These are phyloP conservation scores for Tetrastigma voinierianum DNA, from an alignment of 164 flowering plant species.

Conservation along the genomic window DNA sequence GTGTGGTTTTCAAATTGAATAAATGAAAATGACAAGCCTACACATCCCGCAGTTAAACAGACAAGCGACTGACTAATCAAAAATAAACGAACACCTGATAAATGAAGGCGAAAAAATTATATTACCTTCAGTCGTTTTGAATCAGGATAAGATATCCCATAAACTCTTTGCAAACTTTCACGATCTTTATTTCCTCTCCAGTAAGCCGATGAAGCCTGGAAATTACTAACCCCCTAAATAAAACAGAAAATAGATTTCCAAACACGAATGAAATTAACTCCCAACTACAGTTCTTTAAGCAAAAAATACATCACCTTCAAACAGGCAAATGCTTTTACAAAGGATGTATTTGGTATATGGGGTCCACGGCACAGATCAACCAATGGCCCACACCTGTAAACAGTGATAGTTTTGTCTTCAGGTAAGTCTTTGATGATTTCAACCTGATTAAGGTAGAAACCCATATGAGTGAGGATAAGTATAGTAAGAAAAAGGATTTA, in stretches of 20 bases:
- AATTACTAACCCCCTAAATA: neutral
- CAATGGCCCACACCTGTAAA: conserved; percentile 98
- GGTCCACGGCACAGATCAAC: conserved; percentile 99
- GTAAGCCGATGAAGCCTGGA: conserved; percentile 95
- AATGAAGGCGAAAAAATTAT: neutral
- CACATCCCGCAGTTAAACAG: too few species aligned
- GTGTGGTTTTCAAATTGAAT: too few species aligned
- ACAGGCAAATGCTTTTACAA: conserved; percentile 88
- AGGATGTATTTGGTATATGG: conserved; percentile 96
- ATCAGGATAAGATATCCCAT: conserved; percentile 97
- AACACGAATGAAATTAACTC: neutral
- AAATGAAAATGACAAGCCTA: too few species aligned
- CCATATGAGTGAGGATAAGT: neutral
- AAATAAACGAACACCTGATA: neutral
- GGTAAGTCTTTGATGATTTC: conserved; percentile 92
- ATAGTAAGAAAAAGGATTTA: neutral
- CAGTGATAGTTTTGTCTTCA: conserved; percentile 93
- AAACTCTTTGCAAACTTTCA: conserved; percentile 94
- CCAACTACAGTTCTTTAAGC: too few species aligned
- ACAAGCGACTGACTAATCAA: neutral
- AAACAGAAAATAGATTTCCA: neutral
- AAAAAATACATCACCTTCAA: conserved; percentile 57
- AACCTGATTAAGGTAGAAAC: conserved; percentile 38
- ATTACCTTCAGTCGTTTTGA: conserved; percentile 74
- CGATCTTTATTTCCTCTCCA: conserved; percentile 94